Conservation (phyloP, 805 yeast genomes). For the Yarrowia sp. region DNA sequence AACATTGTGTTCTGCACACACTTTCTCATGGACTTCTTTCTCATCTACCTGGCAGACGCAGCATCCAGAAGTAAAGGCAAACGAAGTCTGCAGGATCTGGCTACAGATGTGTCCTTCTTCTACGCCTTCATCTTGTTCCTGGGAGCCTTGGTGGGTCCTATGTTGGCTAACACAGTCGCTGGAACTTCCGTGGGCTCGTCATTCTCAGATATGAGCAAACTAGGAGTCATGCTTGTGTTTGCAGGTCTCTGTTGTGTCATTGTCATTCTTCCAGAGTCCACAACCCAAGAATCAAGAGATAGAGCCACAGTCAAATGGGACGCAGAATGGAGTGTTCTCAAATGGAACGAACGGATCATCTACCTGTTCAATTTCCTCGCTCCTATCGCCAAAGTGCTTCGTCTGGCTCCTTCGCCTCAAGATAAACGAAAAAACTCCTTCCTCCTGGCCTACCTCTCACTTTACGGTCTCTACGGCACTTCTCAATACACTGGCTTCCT, state of each 20-base stretch:
- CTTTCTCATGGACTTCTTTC: constrained; percentile 26
- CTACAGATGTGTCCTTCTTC: constrained; percentile 27
- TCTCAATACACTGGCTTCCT: constrained; percentile 23
- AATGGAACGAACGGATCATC: neutral
- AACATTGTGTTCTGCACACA: constrained; percentile 32
- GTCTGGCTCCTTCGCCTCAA: constrained; percentile 8
- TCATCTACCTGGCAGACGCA: constrained; percentile 26
- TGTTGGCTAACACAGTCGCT: constrained; percentile 4
- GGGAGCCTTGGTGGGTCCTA: constrained; percentile 16
- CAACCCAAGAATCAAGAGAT: constrained; percentile 3
- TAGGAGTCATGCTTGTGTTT: constrained; percentile 21
- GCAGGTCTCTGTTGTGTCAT: constrained; percentile 23
- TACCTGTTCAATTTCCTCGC: constrained; percentile 8
- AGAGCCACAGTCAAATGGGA: constrained; percentile 33
- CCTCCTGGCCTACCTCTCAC: constrained; percentile 14
- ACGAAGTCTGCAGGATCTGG: constrained; percentile 16
- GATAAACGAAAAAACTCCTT: constrained; percentile 1
- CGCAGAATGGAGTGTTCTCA: constrained; percentile 7
- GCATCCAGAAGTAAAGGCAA: constrained; percentile 18
- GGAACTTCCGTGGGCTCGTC: neutral
- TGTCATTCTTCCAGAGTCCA: constrained; percentile 21
- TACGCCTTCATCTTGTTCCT: constrained; percentile 28
- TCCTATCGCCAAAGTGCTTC: neutral
- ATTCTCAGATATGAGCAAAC: constrained; percentile 14
- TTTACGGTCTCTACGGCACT: constrained; percentile 12